Percentiles rank a stretch among this genome's conserved stretches.
Evolutionary conservation across 2,329 filamentous ascomycete species (phyloP).

Genomic region (Xylaria arbuscula): DNA sequence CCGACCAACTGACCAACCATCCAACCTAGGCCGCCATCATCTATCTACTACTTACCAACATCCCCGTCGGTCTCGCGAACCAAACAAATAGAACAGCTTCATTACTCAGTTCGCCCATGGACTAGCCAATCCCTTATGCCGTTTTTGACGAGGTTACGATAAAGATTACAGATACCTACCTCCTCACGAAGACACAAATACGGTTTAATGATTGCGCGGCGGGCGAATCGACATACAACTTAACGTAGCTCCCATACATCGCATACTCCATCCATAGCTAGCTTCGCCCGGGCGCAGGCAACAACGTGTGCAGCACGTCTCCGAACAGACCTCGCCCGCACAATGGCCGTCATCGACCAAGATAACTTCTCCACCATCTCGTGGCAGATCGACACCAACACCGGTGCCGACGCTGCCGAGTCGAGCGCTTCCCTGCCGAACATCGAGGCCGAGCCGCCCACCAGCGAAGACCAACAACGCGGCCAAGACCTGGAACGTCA

Average conservation of each 20-base stretch:
- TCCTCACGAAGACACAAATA: conserved; percentile 11
- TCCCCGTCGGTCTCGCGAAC: not conserved
- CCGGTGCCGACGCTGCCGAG: conserved; percentile 51
- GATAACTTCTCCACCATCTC: conserved; percentile 86
- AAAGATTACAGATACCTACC: conserved; percentile 17
- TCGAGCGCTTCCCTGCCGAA: conserved; percentile 42
- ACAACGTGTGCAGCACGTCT: not conserved
- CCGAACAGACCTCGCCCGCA: conserved; percentile 35
- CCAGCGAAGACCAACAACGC: conserved; percentile 54
- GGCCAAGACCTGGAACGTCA: conserved; percentile 58
- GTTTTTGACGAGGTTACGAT: conserved; percentile 8
- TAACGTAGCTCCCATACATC: not conserved
- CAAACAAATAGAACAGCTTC: conserved; percentile 4
- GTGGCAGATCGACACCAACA: conserved; percentile 74
- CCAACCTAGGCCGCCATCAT: too few species aligned
- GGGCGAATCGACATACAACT: not conserved
- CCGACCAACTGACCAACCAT: not conserved
- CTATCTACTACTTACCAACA: not conserved
- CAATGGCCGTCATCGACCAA: conserved; percentile 63
- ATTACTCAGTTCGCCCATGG: conserved; percentile 19
- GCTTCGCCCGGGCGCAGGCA: not conserved
- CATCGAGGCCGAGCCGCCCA: conserved; percentile 48
- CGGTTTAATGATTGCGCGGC: conserved; percentile 13
- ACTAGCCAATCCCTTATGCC: conserved; percentile 15
- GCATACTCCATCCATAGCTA: not conserved